Evolutionary conservation across 202 grass and related monocot species (phyloP), one percentile per base, ranked within the genome.

Genomic region (Zoysia matrella): DNA sequence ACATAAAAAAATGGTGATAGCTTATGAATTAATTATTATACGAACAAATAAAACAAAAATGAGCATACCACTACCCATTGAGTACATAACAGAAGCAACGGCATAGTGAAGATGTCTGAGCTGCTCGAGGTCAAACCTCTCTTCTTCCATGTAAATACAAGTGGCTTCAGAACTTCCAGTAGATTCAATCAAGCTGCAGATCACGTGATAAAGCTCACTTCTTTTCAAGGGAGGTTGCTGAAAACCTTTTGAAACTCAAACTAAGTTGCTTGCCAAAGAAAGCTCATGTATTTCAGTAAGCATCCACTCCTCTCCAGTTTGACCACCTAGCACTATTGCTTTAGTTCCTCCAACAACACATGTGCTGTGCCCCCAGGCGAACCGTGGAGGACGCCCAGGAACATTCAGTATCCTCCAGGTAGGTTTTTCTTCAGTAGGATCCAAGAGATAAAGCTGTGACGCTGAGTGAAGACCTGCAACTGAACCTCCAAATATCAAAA

Each of bases 271-370:
- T 12, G 86, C 76, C 44, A 97, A 80, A 83, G 94, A 97, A 54
- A 97, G 86, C 76, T 97, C 94, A n/a, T 97, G 91, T 74, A 97
- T 85, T 87, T 97, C 94, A 12, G 88, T 97, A 72, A 97, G 81
- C 91, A 97, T 93, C 94, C 94, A 97, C 71, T 97, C 94, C 80
- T 97, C 94, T 65, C 91, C 94, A 52, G 94, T 97, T 90, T 97
- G 91, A 57, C 94, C 91, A 30, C 94, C 94, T 46, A 97, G 89
- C 39, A 97, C 94, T 79, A 97, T 91, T 11, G 94, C 94, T 80
- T 92, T 86, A 69, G 89, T 91, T 71, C 91, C 94, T 74, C 94
- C 89, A 41, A 97, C 94, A 61, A 97, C 94, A 72, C 94, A 97
- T 2, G 94, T 97, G 60, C 94, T 97, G 81, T 97, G 94, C 14